Base-by-base conservation (phyloP, 192 early-diverging fungal genomes). In the Coemansia biformis region DNA sequence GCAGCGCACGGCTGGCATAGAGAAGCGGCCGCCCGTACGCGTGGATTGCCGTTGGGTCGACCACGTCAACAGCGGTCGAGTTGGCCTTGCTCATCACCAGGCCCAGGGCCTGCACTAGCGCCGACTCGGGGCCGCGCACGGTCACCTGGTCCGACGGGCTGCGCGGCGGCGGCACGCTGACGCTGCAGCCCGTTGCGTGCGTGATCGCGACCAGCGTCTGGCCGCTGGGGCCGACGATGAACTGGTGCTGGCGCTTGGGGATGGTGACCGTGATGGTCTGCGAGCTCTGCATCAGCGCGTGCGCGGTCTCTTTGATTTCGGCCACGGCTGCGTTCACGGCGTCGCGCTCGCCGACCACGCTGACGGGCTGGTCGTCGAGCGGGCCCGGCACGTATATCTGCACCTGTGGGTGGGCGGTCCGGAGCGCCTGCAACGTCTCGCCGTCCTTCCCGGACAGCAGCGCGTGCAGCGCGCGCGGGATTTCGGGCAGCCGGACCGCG, bases 161-260 rank as follows among this genome's bases (percentile, higher is more conserved):
- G 38, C 79, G 68, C 3, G 80, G 56, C 19, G 84, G 51, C 4
- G 94, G 89, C 26, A 99, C 76, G 31, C 83, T 81, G 19, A 99
- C 83, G 36, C 77, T 80, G 78, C 96, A 99, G 12, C 89, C 93
- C 22, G 89, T 94, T 0, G 79, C 69, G n/a, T 81, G 80, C 35
- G 91, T 66, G 40, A 99, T 87, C 36, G 95, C 92, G 41, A 83
- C 76, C 38, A 97, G 77, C 18, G 78, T 78, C 19, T 78, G 61
- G 22, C 88, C 91, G 63, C 86, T 82, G 24, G 81, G 65, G 12
- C 94, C 94, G 26, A 93, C 77, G 16, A 99, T 71, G 64, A 92
- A 95, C 35, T 84, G 86, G 66, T 97, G 96, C 70, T 95, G 91
- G 43, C 86, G 84, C 77, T 96, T 95, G 35, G 88, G 85, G 35